Evolutionary conservation across 176 grass and related monocot species (phyloP), one percentile per base, ranked within the genome.

Genomic region (Miscanthus lutarioriparius): DNA sequence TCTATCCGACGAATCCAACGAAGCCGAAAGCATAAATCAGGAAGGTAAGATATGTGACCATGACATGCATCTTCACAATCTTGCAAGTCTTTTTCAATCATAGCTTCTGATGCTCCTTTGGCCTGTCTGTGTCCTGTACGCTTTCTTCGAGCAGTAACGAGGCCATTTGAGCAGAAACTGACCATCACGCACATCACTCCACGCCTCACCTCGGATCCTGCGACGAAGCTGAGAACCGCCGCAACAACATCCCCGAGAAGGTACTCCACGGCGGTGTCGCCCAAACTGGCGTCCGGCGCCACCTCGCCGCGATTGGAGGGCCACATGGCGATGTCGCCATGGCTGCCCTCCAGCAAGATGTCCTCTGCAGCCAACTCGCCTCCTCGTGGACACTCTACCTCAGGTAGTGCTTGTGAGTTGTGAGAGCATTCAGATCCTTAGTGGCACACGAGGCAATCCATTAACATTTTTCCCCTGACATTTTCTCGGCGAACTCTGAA

Each of bases 261-360:
- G 40, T 87, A 86, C 40, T 92, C 90, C 70, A 67, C 76, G 8
- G 82, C 83, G 15, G 75, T 82, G 67, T 90, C 92, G 23, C 96
- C 96, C 8, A 95, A 98, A 51, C 71, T 88, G 83, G 33, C 87
- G 27, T 92, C 95, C 66, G 80, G 89, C 37, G 85, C 89, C 54
- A 85, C 75, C 59, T 96, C 96, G 25, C 88, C 80, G 39, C 80
- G 85, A 19, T 33, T 88, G 36, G 91, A 93, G 36, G 86, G 78
- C 33, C 86, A 84, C 12, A 74, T 84, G 84, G 45, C 89, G 23
- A 75, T 96, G 70, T 79, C 88, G 64, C 77, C 93, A 72, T 99
- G 93, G 96, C 83, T 90, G 13, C 91, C 91, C 23, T 99, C 96
- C 12, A 99, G 96, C 80, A 94, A 91, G 86, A 94, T 93, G 78